phyloP scores from a whole-genome alignment of 2,329 filamentous ascomycete species.

The Pyricularia sp. region DNA sequence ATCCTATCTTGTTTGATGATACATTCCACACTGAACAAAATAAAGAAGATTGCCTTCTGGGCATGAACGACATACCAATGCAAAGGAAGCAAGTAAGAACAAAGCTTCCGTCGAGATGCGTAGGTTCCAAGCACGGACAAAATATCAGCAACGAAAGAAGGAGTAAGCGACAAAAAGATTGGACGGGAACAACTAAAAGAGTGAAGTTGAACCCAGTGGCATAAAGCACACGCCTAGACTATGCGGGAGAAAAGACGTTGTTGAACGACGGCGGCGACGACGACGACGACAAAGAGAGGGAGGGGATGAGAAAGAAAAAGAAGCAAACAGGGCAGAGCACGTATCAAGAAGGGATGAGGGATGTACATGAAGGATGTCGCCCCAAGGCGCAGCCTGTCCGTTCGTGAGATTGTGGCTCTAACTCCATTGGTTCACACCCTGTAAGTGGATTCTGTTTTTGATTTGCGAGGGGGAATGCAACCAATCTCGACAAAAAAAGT shows the following conservation, averaged over 20 bases:
- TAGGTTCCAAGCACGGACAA: neutral
- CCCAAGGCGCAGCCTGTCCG: neutral
- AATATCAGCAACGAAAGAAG: constrained; percentile 1
- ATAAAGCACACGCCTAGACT: neutral
- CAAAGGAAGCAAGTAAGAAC: constrained; percentile 34
- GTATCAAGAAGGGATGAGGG: constrained; percentile 20
- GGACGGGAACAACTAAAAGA: constrained; percentile 34
- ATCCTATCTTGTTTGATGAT: neutral
- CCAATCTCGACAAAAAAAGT: constrained; percentile 1
- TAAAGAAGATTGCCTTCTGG: neutral
- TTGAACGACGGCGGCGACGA: neutral
- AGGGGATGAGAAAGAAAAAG: neutral
- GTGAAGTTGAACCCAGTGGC: constrained; percentile 28
- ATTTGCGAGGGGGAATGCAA: neutral
- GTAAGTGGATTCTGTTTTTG: neutral
- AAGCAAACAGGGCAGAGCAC: constrained; percentile 13
- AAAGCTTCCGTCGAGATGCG: neutral
- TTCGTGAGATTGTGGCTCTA: neutral
- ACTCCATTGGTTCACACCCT: neutral
- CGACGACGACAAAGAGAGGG: neutral
- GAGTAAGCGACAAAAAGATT: constrained; percentile 15
- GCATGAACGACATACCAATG: neutral
- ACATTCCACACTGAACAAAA: neutral
- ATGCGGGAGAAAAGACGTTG: neutral
- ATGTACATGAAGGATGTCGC: neutral